phyloP scores from a whole-genome alignment of 352 stramenopile genomes.

The Phytopythium cucurbitacearum region DNA sequence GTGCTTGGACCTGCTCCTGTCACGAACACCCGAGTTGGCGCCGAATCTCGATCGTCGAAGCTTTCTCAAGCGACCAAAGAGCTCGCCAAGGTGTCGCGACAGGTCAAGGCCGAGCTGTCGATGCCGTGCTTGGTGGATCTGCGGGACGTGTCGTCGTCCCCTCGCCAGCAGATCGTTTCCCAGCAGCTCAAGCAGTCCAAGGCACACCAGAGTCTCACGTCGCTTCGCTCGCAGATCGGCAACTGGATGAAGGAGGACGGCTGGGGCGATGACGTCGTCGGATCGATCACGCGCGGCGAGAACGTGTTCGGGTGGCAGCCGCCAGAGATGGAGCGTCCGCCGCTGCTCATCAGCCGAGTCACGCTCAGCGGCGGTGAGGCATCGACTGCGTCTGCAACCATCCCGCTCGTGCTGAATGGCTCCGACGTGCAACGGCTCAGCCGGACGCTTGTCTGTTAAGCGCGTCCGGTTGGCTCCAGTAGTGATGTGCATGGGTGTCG shows the following conservation, averaged over 20 bases:
- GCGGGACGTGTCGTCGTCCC: slow-evolving; percentile 17
- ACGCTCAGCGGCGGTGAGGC: slow-evolving; percentile 24
- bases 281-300: slow-evolving; percentile 54
- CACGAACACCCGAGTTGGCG: background rate
- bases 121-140: slow-evolving; percentile 72
- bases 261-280: slow-evolving; percentile 53
- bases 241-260: slow-evolving; percentile 37
- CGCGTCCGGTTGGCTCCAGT: background rate
- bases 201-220: slow-evolving; percentile 25
- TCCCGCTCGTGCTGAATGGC: slow-evolving; percentile 43
- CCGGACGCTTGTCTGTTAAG: slow-evolving; percentile 38
- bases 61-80: slow-evolving; percentile 37
- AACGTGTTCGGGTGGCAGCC: slow-evolving; percentile 74
- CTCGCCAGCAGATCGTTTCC: slow-evolving; percentile 40
- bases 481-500: no score
- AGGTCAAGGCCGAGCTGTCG: slow-evolving; percentile 55
- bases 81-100: slow-evolving; percentile 38
- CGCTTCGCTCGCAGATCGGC: slow-evolving; percentile 43
- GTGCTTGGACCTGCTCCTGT: slow-evolving; percentile 26
- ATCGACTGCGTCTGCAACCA: background rate
- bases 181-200: slow-evolving; percentile 50
- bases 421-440: slow-evolving; percentile 43
- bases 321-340: slow-evolving; percentile 64
- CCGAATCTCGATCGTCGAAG: slow-evolving; percentile 13
- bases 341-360: slow-evolving; percentile 52